These are phyloP conservation scores for Rhodotorula kratochvilovae DNA, from an alignment of 768 basidiomycete genomes.

Conservation along the genomic window DNA sequence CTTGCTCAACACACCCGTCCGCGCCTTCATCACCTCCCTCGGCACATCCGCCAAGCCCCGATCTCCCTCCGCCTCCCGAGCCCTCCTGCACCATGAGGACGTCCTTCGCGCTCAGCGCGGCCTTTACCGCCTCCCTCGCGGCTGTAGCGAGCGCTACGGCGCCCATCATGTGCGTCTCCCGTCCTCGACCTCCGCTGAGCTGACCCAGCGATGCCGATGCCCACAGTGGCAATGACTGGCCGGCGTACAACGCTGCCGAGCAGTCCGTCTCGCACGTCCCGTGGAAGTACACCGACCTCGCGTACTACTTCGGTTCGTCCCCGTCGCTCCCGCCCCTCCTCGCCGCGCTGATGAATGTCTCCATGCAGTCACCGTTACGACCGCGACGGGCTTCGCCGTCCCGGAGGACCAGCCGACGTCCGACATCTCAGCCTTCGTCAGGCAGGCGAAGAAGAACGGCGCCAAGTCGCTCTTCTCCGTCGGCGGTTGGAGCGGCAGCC, in stretches of 20 bases:
- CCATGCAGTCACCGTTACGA: conserved; percentile 30
- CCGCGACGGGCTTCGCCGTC: no score
- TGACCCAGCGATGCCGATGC: neutral
- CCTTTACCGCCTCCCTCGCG: neutral
- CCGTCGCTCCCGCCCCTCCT: no score
- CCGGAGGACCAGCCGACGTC: neutral
- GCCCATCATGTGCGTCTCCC: conserved; percentile 9
- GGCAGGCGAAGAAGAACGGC: conserved; percentile 7
- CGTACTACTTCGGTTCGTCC: conserved; percentile 35
- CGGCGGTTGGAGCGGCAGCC: conserved; percentile 82
- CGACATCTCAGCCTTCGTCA: conserved; percentile 19
- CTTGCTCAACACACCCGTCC: no score
- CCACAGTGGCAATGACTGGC: conserved; percentile 25
- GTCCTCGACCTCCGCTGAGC: no score
- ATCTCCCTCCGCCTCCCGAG: no score
- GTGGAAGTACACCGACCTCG: conserved; percentile 9
- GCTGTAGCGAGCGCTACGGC: neutral
- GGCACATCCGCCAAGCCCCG: no score
- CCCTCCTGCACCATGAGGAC: no score
- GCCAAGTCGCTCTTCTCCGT: conserved; percentile 70
- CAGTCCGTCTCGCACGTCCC: neutral
- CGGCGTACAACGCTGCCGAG: conserved; percentile 10
- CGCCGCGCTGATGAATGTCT: no score
- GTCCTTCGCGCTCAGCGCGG: conserved; percentile 44
- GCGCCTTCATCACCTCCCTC: no score